phyloP scores from a whole-genome alignment of 164 flowering plant species.

The Piper betle region DNA sequence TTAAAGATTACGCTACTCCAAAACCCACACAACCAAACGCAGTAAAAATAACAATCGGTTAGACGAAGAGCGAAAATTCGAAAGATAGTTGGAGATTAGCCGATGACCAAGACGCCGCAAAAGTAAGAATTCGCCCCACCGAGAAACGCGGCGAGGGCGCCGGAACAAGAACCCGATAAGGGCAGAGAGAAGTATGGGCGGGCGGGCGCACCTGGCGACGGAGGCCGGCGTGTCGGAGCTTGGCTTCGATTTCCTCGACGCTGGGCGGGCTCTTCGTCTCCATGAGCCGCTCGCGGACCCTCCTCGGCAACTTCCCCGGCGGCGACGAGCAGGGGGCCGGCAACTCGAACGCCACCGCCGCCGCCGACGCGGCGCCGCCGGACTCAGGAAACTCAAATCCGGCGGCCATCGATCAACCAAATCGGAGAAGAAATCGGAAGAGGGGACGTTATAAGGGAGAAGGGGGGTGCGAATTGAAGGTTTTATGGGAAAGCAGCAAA shows the following conservation, averaged over 20 bases:
- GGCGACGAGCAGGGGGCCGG: slow-evolving; percentile 30
- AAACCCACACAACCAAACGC: background rate
- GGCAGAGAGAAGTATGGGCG: no score
- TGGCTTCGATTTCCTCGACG: slow-evolving; percentile 73
- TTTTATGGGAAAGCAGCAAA: background rate
- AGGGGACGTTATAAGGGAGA: background rate
- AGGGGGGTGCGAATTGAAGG: background rate
- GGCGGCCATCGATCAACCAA: slow-evolving; percentile 12
- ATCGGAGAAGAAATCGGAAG: background rate
- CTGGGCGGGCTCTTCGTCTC: slow-evolving; percentile 36
- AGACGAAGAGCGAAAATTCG: background rate
- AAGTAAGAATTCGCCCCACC: background rate
- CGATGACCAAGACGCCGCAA: background rate
- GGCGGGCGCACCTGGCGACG: slow-evolving; percentile 52
- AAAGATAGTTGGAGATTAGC: background rate
- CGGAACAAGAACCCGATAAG: background rate
- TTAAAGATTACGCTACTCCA: no score
- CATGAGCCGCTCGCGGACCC: slow-evolving; percentile 42
- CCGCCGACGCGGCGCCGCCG: slow-evolving; percentile 6
- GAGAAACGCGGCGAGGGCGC: no score
- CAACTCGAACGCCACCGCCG: slow-evolving; percentile 35
- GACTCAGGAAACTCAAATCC: slow-evolving; percentile 32
- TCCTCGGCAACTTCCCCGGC: slow-evolving; percentile 39
- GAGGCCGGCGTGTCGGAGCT: slow-evolving; percentile 77
- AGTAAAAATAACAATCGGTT: background rate